These are phyloP conservation scores for Spathaspora girioi DNA, from an alignment of 805 yeast genomes.

Conservation along the genomic window DNA sequence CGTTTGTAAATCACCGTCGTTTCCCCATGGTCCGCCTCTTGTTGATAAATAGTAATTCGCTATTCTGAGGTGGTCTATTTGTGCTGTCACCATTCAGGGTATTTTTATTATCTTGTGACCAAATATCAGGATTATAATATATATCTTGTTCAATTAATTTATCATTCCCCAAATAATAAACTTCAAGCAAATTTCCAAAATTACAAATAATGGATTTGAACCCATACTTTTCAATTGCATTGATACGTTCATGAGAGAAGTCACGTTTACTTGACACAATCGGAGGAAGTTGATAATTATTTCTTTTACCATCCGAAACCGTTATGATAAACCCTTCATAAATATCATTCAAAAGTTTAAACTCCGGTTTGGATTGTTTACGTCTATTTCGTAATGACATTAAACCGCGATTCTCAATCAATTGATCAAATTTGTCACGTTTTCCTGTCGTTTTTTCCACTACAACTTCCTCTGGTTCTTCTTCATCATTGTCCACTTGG, in stretches of 20 bases:
- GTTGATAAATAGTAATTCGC: constrained; percentile 50
- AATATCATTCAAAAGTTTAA: constrained; percentile 2
- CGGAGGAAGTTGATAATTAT: constrained; percentile 50
- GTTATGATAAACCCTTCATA: constrained; percentile 84
- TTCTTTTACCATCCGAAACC: constrained; percentile 60
- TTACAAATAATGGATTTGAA: constrained; percentile 73
- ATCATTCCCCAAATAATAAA: constrained; percentile 72
- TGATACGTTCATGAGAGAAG: constrained; percentile 15
- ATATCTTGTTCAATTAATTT: constrained; percentile 62
- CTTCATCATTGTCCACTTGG: constrained; percentile 8
- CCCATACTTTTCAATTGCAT: constrained; percentile 68
- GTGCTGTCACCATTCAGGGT: not conserved
- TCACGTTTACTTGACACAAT: not conserved
- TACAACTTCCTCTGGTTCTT: constrained; percentile 6
- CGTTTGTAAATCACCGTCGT: not conserved
- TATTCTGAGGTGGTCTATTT: constrained; percentile 19
- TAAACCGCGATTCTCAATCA: constrained; percentile 12
- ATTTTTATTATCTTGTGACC: constrained; percentile 13
- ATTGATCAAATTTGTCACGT: constrained; percentile 1
- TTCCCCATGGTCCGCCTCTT: constrained; percentile 37
- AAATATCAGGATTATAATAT: constrained; percentile 34
- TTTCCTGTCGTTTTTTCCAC: constrained; percentile 12
- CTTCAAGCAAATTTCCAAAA: constrained; percentile 69
- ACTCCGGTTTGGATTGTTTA: not conserved
- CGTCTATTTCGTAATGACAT: constrained; percentile 18